Evolutionary conservation across 2,329 filamentous ascomycete species (phyloP).

Genomic region (Penicillium sp.): DNA sequence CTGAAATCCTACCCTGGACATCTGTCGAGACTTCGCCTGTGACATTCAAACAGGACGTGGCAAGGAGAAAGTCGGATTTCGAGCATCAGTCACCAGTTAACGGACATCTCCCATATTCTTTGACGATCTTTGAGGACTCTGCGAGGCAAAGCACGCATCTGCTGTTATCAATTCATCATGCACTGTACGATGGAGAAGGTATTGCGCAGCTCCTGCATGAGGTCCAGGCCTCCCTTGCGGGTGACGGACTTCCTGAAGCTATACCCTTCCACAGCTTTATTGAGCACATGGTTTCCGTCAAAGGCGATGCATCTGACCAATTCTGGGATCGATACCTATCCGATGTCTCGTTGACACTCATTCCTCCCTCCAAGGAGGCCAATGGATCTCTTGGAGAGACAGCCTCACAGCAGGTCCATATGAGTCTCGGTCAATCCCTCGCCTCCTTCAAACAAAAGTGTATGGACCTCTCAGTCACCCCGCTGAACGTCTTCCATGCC

Average conservation of each 20-base stretch:
- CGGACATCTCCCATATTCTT: conserved; percentile 32
- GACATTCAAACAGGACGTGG: conserved; percentile 43
- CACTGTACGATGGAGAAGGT: conserved; percentile 82
- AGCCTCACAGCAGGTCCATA: conserved; percentile 18
- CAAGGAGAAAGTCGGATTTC: conserved; percentile 44
- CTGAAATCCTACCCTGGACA: conserved; percentile 48
- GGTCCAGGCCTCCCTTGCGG: conserved; percentile 61
- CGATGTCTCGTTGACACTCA: conserved; percentile 51
- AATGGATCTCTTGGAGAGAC: background rate
- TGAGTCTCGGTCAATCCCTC: conserved; percentile 41
- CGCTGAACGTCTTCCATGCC: conserved; percentile 70
- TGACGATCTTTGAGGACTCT: conserved; percentile 25
- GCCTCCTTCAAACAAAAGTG: conserved; percentile 52
- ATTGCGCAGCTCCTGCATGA: conserved; percentile 70
- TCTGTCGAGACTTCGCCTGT: conserved; percentile 46
- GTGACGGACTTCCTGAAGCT: conserved; percentile 49
- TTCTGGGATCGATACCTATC: conserved; percentile 68
- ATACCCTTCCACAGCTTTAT: conserved; percentile 67
- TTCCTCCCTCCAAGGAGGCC: conserved; percentile 14
- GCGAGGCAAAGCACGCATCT: conserved; percentile 19
- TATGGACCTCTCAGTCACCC: conserved; percentile 58
- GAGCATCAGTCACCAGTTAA: conserved; percentile 21
- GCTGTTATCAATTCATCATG: conserved; percentile 69
- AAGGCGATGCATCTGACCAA: conserved; percentile 52
- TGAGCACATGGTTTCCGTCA: conserved; percentile 54